Conservation (phyloP, 2,329 filamentous ascomycete genomes). For the Botrytis fabae region DNA sequence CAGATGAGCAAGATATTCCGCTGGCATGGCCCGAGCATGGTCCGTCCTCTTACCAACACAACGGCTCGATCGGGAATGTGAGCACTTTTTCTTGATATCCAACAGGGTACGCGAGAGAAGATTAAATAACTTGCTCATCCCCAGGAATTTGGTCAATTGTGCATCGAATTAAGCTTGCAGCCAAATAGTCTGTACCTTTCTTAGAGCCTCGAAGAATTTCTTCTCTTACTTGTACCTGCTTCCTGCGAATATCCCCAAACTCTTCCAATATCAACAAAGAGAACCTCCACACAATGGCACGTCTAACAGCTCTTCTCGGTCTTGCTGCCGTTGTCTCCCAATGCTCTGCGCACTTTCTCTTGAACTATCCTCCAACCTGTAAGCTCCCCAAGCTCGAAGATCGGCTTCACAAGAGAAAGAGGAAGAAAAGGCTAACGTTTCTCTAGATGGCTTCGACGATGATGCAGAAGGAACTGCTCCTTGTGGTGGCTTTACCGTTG, state of each 20-base stretch:
- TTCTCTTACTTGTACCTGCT: not conserved
- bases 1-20: conserved; percentile 13
- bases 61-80: not conserved
- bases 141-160: not conserved
- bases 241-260: not conserved
- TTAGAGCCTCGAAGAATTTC: not conserved
- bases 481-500: conserved; percentile 55
- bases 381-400: not conserved
- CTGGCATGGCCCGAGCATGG: not conserved
- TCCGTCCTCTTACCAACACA: not conserved
- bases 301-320: conserved; percentile 20
- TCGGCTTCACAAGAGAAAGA: not conserved
- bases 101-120: not conserved
- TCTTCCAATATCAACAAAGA: not conserved
- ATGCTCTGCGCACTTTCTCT: conserved; percentile 56
- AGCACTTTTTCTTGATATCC: not conserved
- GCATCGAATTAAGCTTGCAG: not conserved
- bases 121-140: conserved; percentile 19
- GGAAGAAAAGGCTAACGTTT: conserved; percentile 6
- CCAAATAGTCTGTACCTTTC: not conserved
- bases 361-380: conserved; percentile 49
- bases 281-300: conserved; percentile 16
- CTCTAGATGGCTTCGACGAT: conserved; percentile 49
- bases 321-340: conserved; percentile 27
- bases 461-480: conserved; percentile 49